Evolutionary conservation across 148 eudicot genomes (phyloP).

Genomic region (Euryodendron excelsum): DNA sequence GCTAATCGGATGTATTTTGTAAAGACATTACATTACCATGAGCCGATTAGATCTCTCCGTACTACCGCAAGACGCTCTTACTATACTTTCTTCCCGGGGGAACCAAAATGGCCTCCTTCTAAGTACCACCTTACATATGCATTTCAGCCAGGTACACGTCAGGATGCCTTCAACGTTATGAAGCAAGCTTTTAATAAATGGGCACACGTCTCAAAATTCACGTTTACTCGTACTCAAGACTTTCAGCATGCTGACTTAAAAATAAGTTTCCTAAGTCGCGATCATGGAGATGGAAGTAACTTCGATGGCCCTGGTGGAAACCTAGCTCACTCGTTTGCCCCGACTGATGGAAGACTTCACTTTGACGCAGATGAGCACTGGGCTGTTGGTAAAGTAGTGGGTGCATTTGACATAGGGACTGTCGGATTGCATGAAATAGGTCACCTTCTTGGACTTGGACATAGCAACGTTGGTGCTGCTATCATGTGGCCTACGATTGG

Average conservation of each 20-base stretch:
- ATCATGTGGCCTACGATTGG: conserved; percentile 9
- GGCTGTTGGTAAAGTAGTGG: too few species aligned
- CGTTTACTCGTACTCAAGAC: neutral
- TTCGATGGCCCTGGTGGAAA: conserved; percentile 20
- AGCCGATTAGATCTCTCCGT: too few species aligned
- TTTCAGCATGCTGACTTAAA: conserved; percentile 6
- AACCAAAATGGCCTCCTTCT: too few species aligned
- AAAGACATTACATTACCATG: neutral
- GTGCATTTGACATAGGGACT: too few species aligned
- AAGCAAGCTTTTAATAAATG: conserved; percentile 17
- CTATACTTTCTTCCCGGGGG: conserved; percentile 2
- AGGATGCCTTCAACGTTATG: neutral
- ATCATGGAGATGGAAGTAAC: conserved; percentile 21
- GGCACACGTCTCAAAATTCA: conserved; percentile 15
- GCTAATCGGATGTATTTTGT: neutral
- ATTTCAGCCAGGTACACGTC: neutral
- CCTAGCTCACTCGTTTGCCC: conserved; percentile 18
- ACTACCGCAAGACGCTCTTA: conserved; percentile 20
- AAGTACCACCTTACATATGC: too few species aligned
- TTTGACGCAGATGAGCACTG: too few species aligned
- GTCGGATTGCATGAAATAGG: conserved; percentile 15
- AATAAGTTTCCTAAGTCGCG: conserved; percentile 1
- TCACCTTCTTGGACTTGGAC: conserved; percentile 21
- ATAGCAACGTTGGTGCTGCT: conserved; percentile 11
- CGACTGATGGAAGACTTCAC: conserved; percentile 17